These are phyloP conservation scores for Candida nemodendra DNA, from an alignment of 805 yeast species.

Conservation along the genomic window DNA sequence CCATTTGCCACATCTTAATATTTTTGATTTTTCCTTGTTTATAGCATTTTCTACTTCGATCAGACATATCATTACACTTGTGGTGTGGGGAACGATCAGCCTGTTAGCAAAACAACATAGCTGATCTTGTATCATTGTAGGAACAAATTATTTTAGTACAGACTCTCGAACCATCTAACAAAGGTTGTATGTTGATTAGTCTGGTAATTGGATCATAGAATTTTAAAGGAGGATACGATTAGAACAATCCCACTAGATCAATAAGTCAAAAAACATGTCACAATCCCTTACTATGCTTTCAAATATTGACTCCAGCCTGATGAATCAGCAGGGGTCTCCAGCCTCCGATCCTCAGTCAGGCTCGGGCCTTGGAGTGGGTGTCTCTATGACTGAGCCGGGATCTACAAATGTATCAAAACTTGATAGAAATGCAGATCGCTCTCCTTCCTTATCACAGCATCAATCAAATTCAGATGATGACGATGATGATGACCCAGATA, in stretches of 20 bases:
- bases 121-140: no score
- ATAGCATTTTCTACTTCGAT: conserved; percentile 1
- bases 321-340: conserved; percentile 14
- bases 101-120: no score
- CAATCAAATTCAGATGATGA: conserved; percentile 15
- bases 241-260: no score
- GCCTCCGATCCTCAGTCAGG: conserved; percentile 6
- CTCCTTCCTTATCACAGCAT: conserved; percentile 12
- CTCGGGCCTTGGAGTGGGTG: conserved; percentile 1
- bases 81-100: no score
- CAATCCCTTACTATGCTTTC: conserved; percentile 20
- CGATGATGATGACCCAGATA: conserved; percentile 15
- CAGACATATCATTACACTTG: no score
- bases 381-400: conserved; percentile 1
- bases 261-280: conserved; percentile 13
- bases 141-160: no score
- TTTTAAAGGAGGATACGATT: no score
- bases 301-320: conserved; percentile 19
- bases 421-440: conserved; percentile 1
- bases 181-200: no score
- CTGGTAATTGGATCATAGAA: no score
- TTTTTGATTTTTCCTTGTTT: conserved; percentile 7
- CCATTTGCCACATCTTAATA: conserved; percentile 20
- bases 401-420: conserved; percentile 3
- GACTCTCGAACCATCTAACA: no score